Base-by-base conservation (phyloP, 805 yeast genomes). In the Starmerella stellata region DNA sequence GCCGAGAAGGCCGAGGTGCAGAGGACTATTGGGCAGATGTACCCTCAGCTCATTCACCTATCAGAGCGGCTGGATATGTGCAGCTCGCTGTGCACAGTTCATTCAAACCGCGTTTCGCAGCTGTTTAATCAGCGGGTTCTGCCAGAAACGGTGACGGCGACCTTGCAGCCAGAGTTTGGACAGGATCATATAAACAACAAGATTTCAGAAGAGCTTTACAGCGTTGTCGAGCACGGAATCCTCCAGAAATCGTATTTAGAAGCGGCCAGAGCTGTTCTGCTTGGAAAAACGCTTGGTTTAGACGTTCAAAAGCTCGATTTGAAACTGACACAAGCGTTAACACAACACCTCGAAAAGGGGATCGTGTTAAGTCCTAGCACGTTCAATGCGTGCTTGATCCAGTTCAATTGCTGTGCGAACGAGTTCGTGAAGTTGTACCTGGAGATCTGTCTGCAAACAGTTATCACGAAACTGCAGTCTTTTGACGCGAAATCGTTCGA, bases 311-410 rank as follows among this genome's bases (percentile, higher is more conserved):
- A 21, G 2, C 29, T 19, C 13, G 30, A 21, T 1, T 23, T 5
- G 19, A 24, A 37, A 13, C 44, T 45, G 18, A 15, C 34, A 9
- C 13, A n/a, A 2, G n/a, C 17, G 25, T 39, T 44, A 5, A 28
- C 37, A 4, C 20, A 20, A 2, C 40, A 44, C 45, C 33, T 38
- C 4, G 30, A 19, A 1, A 13, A n/a, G 4, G 46, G 45, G 20
- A 29, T 30, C 2, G 30, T 34, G n/a, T 30, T 43, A 18, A 32
- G 50, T 5, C 44, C 45, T 18, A 44, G 45, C 9, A 30, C 46
- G 16, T 48, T 46, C 31, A 15, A 43, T 16, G 51, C 56, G 8
- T 44, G 43, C 23, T 39, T 52, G 38, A 43, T 53, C 8, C 18
- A 33, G 16, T 30, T 34, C 21, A 18, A 34, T n/a, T 17, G 35